Percentiles rank a stretch among this genome's conserved stretches.
These are phyloP conservation scores for Plantago major DNA, from an alignment of 257 asterid species.

Conservation along the genomic window DNA sequence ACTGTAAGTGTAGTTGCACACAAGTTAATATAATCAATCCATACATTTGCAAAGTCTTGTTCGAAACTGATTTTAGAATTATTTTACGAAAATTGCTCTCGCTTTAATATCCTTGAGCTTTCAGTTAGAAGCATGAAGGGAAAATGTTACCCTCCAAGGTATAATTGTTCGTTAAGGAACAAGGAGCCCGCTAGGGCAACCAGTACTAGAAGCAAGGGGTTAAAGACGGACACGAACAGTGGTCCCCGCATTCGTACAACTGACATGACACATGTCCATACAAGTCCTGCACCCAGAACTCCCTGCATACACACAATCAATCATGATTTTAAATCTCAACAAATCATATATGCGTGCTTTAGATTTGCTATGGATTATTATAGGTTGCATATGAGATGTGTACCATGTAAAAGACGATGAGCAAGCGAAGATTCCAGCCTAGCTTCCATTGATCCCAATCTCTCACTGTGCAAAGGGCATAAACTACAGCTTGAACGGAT, in stretches of 20 bases:
- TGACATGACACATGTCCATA: conserved; percentile 39
- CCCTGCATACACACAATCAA: conserved; percentile 35
- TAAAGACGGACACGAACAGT: conserved; percentile 55
- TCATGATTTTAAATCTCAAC: not conserved
- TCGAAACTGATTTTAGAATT: too few relatives aligned
- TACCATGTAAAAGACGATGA: conserved; percentile 34
- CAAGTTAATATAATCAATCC: too few relatives aligned
- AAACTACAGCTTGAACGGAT: conserved; percentile 41
- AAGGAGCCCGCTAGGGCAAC: conserved; percentile 58
- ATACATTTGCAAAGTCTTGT: too few relatives aligned
- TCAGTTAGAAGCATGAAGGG: not conserved
- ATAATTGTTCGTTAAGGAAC: conserved; percentile 47
- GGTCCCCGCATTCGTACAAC: conserved; percentile 72
- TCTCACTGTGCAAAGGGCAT: conserved; percentile 45
- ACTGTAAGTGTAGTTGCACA: conserved; percentile 23
- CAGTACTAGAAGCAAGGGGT: conserved; percentile 56
- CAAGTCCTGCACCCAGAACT: conserved; percentile 42
- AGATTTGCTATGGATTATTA: not conserved
- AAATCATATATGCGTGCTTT: not conserved
- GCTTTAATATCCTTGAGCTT: too few relatives aligned
- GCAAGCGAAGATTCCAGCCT: conserved; percentile 56
- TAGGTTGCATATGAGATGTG: too few relatives aligned
- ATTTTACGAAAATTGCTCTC: too few relatives aligned
- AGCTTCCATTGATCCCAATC: conserved; percentile 61
- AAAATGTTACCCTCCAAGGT: conserved; percentile 59